Conservation (phyloP, 2,329 filamentous ascomycete genomes). For the Exserohilum turcica region DNA sequence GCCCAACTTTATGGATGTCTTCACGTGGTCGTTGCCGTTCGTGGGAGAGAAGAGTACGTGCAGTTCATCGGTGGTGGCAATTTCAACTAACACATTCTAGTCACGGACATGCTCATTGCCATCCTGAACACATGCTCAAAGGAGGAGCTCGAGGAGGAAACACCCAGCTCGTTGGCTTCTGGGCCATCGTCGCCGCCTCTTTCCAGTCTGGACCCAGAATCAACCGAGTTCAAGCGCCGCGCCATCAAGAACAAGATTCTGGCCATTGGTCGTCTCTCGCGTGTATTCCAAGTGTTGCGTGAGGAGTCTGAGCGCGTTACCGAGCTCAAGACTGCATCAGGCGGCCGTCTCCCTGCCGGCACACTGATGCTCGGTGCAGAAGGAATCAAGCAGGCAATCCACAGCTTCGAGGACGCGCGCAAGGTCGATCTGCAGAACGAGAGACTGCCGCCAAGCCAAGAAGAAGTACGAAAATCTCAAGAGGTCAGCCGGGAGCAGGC, state of each 20-base stretch:
- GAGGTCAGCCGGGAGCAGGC: constrained; percentile 82
- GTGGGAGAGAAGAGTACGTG: constrained; percentile 82
- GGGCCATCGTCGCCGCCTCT: constrained; percentile 77
- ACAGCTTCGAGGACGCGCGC: constrained; percentile 91
- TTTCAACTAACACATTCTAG: constrained; percentile 35
- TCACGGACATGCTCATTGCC: constrained; percentile 98
- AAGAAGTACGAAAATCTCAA: constrained; percentile 84
- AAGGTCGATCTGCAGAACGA: constrained; percentile 99
- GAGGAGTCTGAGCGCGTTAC: constrained; percentile 97
- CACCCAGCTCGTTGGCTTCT: constrained; percentile 72
- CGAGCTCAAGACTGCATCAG: constrained; percentile 94
- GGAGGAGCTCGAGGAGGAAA: constrained; percentile 89
- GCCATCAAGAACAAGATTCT: constrained; percentile 99
- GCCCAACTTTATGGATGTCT: constrained; percentile 99
- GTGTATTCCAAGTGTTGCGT: constrained; percentile 96
- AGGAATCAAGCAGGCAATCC: constrained; percentile 98
- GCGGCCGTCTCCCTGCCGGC: constrained; percentile 88
- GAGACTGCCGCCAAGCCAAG: constrained; percentile 85
- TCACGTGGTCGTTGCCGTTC: constrained; percentile 99
- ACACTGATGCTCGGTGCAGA: constrained; percentile 98
- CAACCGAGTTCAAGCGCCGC: constrained; percentile 89
- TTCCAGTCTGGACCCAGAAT: constrained; percentile 72
- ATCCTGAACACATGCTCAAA: constrained; percentile 99
- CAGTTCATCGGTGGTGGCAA: background rate
- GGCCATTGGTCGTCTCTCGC: constrained; percentile 92